phyloP scores from a whole-genome alignment of 1,284 basidiomycete species.

The Cryptococcus sp. region DNA sequence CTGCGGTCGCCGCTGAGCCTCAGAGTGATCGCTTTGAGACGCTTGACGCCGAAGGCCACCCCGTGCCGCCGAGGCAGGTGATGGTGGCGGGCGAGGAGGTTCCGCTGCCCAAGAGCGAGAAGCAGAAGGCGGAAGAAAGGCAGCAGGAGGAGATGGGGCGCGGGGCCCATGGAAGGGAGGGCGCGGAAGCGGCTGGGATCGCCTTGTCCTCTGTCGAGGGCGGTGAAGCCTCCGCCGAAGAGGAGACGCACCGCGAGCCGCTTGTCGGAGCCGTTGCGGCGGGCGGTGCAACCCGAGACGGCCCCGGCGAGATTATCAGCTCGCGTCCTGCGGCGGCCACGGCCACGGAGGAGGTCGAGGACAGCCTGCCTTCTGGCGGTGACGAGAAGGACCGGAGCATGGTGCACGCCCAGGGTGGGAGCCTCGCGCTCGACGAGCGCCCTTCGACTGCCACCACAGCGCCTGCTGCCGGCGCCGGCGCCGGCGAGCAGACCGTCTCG shows the following conservation, averaged over 20 bases:
- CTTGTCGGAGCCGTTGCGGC: constrained; percentile 16
- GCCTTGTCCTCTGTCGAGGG: constrained; percentile 28
- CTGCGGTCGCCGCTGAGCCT: neutral
- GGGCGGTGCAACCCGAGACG: constrained; percentile 9
- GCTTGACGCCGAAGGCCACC: constrained; percentile 21
- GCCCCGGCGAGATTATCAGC: constrained; percentile 19
- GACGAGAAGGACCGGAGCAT: constrained; percentile 33
- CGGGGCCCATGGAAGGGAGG: constrained; percentile 33
- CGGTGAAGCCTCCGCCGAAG: neutral
- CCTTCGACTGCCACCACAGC: neutral
- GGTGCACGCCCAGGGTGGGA: constrained; percentile 21
- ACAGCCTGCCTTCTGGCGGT: constrained; percentile 27
- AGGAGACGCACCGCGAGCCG: neutral
- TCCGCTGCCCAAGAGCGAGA: constrained; percentile 32
- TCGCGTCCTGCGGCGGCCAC: constrained; percentile 7
- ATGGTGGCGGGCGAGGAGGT: constrained; percentile 39
- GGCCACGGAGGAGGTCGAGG: constrained; percentile 19
- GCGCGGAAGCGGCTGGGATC: constrained; percentile 44
- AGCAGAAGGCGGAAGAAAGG: constrained; percentile 24
- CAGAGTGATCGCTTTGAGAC: constrained; percentile 20
- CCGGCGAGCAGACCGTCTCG: constrained; percentile 3
- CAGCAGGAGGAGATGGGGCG: constrained; percentile 29
- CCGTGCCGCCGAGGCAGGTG: constrained; percentile 41
- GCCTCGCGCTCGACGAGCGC: constrained; percentile 9
- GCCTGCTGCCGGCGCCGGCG: neutral